These are phyloP conservation scores for Chaetomium cochliodes DNA, from an alignment of 495 filamentous ascomycete species.

Conservation along the genomic window DNA sequence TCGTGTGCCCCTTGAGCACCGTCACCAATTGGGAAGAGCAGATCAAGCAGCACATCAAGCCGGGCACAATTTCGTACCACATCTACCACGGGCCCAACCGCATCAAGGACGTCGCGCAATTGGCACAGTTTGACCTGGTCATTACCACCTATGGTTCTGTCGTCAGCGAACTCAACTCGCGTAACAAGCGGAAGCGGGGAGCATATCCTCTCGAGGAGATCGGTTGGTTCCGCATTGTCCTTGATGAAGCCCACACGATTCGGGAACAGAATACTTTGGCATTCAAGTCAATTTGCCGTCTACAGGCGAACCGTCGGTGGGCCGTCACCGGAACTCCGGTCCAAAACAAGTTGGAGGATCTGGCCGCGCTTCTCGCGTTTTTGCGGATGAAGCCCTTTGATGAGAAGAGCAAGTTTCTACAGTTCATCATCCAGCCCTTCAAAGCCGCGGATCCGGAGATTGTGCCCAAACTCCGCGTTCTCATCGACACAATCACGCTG, in stretches of 20 bases:
- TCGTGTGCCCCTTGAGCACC: conserved; percentile 86
- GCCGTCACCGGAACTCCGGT: conserved; percentile 92
- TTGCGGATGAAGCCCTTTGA: conserved; percentile 84
- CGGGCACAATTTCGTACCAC: conserved; percentile 60
- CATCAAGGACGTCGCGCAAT: conserved; percentile 60
- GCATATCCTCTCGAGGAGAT: conserved; percentile 68
- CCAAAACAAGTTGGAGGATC: conserved; percentile 88
- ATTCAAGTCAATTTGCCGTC: conserved; percentile 78
- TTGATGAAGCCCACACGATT: conserved; percentile 95
- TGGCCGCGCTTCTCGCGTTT: conserved; percentile 87
- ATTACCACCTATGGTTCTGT: conserved; percentile 90
- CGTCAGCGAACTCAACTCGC: conserved; percentile 68
- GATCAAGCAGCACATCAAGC: conserved; percentile 73
- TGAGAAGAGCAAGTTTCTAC: conserved; percentile 66
- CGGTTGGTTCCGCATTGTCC: conserved; percentile 91
- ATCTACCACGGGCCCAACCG: conserved; percentile 82
- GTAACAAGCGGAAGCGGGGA: conserved; percentile 57
- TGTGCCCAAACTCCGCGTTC: conserved; percentile 78
- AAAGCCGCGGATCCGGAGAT: conserved; percentile 77
- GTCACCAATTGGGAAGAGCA: conserved; percentile 92
- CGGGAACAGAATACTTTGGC: conserved; percentile 77
- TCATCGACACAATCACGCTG: conserved; percentile 89
- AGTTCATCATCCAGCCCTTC: conserved; percentile 79
- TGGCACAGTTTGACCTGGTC: conserved; percentile 75
- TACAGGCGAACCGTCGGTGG: conserved; percentile 83